phyloP scores from a whole-genome alignment of 306 rosid species.

The Nissolia schottii region DNA sequence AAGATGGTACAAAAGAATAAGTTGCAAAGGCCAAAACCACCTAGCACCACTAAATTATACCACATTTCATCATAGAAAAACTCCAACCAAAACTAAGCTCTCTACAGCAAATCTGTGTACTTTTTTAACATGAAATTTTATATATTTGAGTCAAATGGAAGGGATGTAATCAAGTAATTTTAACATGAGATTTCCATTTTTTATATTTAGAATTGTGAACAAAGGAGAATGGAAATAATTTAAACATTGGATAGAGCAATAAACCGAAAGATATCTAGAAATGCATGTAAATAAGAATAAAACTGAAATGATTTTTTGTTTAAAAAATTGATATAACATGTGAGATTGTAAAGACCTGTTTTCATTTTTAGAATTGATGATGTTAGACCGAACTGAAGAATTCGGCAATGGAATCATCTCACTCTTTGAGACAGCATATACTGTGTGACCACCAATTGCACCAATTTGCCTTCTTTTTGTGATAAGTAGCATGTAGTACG shows the following conservation, averaged over 20 bases:
- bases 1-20: background rate
- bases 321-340: conserved; percentile 33
- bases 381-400: conserved; percentile 61
- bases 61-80: background rate
- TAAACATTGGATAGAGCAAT: background rate
- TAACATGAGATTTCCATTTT: background rate
- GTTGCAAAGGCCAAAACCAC: too few relatives aligned
- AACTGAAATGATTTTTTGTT: conserved; percentile 4
- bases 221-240: conserved; percentile 3
- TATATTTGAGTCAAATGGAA: conserved; percentile 1
- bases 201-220: background rate
- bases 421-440: conserved; percentile 80
- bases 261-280: conserved; percentile 6
- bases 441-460: conserved; percentile 74
- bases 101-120: background rate
- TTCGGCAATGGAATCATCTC: conserved; percentile 88
- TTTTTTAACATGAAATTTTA: background rate
- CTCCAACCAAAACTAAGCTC: background rate
- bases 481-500: conserved; percentile 89
- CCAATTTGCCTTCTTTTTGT: conserved; percentile 95
- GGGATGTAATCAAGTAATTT: background rate
- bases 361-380: conserved; percentile 66
- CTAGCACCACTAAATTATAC: background rate
- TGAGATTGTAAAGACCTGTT: conserved; percentile 79
- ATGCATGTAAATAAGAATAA: conserved; percentile 18